phyloP scores from a whole-genome alignment of 2,329 filamentous ascomycete genomes.

The Elsinoe australis region DNA sequence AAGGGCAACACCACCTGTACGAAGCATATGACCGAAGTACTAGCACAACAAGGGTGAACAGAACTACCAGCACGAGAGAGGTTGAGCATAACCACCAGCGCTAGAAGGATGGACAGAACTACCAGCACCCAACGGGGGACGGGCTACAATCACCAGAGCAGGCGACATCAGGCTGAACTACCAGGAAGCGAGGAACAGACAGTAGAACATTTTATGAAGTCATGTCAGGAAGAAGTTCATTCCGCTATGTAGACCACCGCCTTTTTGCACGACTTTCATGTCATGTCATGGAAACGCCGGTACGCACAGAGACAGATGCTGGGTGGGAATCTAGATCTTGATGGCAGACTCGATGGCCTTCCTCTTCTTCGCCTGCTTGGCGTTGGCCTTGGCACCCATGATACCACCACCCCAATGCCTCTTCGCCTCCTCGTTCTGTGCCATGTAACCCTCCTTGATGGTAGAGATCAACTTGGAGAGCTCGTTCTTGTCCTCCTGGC shows the following conservation, averaged over 20 bases:
- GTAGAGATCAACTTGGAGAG: slow-evolving; percentile 92
- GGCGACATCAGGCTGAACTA: no score
- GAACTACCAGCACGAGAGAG: no score
- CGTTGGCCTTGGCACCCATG: slow-evolving; percentile 92
- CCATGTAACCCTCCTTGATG: slow-evolving; percentile 96
- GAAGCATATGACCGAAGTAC: no score
- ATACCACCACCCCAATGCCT: slow-evolving; percentile 99
- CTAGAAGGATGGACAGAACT: no score
- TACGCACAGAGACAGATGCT: neutral
- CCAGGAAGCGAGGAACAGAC: no score
- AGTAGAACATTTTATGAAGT: no score
- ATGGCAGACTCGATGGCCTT: slow-evolving; percentile 91
- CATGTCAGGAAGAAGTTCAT: slow-evolving; percentile 11
- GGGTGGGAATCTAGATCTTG: slow-evolving; percentile 70
- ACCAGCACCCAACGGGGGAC: no score
- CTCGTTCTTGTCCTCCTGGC: slow-evolving; percentile 96
- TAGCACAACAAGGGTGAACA: no score
- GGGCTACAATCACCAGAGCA: no score
- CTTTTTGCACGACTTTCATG: slow-evolving; percentile 2
- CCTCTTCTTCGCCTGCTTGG: slow-evolving; percentile 72
- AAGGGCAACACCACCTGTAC: no score
- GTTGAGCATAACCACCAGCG: no score
- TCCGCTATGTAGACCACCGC: slow-evolving; percentile 12
- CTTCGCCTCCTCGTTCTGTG: slow-evolving; percentile 87
- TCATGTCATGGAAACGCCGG: slow-evolving; percentile 13